Evolutionary conservation across 176 grass and related monocot genomes (phyloP).

Genomic region (Urochloa ruziziensis): DNA sequence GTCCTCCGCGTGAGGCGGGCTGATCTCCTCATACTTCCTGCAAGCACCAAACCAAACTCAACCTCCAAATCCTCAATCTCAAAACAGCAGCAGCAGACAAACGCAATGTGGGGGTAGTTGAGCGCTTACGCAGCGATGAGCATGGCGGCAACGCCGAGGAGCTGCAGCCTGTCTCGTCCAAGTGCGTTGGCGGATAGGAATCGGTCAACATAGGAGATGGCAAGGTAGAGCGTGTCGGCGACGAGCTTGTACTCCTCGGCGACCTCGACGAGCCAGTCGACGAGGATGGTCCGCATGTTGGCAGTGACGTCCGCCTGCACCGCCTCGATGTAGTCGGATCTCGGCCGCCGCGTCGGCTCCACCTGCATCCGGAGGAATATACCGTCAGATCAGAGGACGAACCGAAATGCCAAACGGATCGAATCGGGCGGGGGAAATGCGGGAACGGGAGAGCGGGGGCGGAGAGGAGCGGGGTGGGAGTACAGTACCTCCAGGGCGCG

Average conservation of each 20-base stretch:
- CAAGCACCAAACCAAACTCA: neutral
- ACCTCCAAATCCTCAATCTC: neutral
- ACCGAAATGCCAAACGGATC: neutral
- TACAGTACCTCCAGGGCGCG: constrained; percentile 82
- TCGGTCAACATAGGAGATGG: constrained; percentile 74
- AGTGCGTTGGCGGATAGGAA: constrained; percentile 77
- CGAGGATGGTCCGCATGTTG: constrained; percentile 75
- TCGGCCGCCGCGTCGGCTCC: constrained; percentile 49
- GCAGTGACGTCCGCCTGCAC: constrained; percentile 72
- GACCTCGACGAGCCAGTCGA: constrained; percentile 98
- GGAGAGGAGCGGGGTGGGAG: neutral
- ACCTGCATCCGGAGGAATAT: constrained; percentile 23
- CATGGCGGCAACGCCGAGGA: constrained; percentile 85
- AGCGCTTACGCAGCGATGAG: constrained; percentile 79
- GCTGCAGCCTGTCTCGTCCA: constrained; percentile 67
- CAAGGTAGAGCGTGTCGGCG: constrained; percentile 77
- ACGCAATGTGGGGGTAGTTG: neutral
- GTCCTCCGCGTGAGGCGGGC: constrained; percentile 68
- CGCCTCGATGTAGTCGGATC: constrained; percentile 65
- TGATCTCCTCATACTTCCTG: constrained; percentile 97
- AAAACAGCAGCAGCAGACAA: neutral
- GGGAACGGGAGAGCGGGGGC: neutral
- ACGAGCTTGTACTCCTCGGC: constrained; percentile 94
- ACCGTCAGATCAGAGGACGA: neutral
- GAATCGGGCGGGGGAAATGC: neutral